Evolutionary conservation across 768 basidiomycete species (phyloP), one percentile per base, ranked within the genome.

Genomic region (Pholiota conissans): DNA sequence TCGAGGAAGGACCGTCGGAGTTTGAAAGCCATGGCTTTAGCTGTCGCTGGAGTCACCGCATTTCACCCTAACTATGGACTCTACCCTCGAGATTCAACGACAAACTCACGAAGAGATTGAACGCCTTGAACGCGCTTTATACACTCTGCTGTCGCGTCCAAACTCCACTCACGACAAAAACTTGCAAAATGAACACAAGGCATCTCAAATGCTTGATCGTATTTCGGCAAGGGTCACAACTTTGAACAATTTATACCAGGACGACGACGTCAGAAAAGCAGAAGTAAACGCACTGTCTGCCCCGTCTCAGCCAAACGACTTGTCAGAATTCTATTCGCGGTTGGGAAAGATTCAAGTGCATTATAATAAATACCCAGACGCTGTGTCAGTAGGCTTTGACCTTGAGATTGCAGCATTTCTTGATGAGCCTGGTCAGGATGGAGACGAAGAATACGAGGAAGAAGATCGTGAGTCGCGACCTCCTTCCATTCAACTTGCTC

Each of bases 91-190:
- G 75, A 76, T 91, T n/a, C 91, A 96, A 69, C 87, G 96, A 52
- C 94, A 95, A 66, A 91, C 89, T 11, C 96, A 98, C 74, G 95
- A 98, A 74, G 95, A 98, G 72, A 82, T 94, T 24, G 96, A 99
- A 75, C 87, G 91, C 52, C 91, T 93, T 64, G 91, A 98, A 71
- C 82, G 86, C 48, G 93, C 90, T 9, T 82, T 98, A 16, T 92
- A 93, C 56, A 87, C 87, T 3, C 78, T 97, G 14, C 82, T 98
- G 28, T 89, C 92, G 13, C 79, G 89, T 60, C 83, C 79, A 51
- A 76, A 81, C 60, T 66, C 81, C 2, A 78, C 82, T 5, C 90
- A 91, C 65, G 87, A 91, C 65, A 69, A 73, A 52, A 80, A 73
- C 50, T 70, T 93, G 27, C 86, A 89, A 67, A 88, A 86, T 55